Evolutionary conservation across 2,329 filamentous ascomycete species (phyloP).

Genomic region (Gaeumannomyces tritici): DNA sequence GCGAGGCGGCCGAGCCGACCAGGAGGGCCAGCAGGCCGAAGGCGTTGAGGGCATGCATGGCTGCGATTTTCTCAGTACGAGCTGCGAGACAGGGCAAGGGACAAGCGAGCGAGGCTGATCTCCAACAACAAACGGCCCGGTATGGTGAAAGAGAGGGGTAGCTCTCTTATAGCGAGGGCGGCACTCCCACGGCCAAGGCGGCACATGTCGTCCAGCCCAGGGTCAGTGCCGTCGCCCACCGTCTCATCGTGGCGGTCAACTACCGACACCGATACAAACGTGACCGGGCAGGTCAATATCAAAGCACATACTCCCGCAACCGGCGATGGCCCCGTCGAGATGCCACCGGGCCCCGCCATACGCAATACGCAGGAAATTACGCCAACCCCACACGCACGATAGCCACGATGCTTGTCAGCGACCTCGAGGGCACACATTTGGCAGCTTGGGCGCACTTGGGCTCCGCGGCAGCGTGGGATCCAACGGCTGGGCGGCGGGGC

Average conservation of each 20-base stretch:
- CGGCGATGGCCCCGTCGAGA: background rate
- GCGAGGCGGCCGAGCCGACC: background rate
- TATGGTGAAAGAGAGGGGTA: background rate
- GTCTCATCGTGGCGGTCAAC: too few relatives aligned
- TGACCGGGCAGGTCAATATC: background rate
- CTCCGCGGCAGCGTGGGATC: background rate
- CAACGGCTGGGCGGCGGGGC: background rate
- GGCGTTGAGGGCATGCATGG: background rate
- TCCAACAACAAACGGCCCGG: background rate
- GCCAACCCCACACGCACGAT: too few relatives aligned
- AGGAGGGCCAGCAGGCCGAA: constrained; percentile 3
- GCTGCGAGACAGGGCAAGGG: background rate
- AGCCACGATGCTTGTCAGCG: background rate
- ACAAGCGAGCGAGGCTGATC: background rate
- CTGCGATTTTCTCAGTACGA: background rate
- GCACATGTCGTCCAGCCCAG: too few relatives aligned
- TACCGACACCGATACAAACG: too few relatives aligned
- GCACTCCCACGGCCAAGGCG: too few relatives aligned
- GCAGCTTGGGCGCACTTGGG: background rate
- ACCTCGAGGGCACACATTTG: too few relatives aligned
- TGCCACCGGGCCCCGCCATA: background rate
- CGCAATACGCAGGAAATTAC: background rate
- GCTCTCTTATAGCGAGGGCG: background rate
- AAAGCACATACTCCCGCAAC: too few relatives aligned
- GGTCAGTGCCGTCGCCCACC: too few relatives aligned